Evolutionary conservation across 1,284 basidiomycete species (phyloP).

Genomic region (Fistulinella cinereoalba): DNA sequence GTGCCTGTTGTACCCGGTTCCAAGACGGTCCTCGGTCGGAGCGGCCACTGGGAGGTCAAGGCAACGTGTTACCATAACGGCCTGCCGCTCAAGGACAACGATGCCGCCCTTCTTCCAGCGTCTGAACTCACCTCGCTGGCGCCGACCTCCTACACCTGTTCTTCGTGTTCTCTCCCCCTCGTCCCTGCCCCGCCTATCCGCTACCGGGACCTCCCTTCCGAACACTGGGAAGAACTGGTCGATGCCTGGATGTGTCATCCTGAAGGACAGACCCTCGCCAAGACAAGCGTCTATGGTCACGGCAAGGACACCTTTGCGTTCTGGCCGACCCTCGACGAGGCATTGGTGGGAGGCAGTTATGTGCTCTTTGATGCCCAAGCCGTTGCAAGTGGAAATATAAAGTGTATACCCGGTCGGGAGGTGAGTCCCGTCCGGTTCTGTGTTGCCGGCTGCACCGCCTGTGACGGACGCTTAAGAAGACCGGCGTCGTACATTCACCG

Average conservation of each 20-base stretch:
- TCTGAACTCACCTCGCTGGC: conserved; percentile 51
- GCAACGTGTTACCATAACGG: conserved; percentile 37
- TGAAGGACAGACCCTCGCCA: conserved; percentile 70
- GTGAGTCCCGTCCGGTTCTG: too few relatives aligned
- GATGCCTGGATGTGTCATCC: conserved; percentile 98
- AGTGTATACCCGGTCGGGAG: conserved; percentile 44
- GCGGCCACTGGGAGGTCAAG: conserved; percentile 71
- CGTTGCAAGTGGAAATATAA: conserved; percentile 55
- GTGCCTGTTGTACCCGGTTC: conserved; percentile 58
- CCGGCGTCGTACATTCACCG: conserved; percentile 74
- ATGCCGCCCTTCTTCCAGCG: conserved; percentile 58
- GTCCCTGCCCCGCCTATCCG: conserved; percentile 47
- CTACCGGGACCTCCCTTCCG: conserved; percentile 88
- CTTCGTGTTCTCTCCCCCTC: conserved; percentile 73
- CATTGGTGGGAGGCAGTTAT: conserved; percentile 84
- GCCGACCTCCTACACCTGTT: conserved; percentile 66
- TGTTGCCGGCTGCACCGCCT: too few relatives aligned
- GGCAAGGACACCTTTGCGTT: conserved; percentile 48
- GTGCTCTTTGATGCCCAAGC: conserved; percentile 68
- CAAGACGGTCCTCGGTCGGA: conserved; percentile 53
- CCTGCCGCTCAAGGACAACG: conserved; percentile 16
- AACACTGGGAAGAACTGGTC: conserved; percentile 95
- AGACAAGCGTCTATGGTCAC: conserved; percentile 48
- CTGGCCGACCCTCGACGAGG: conserved; percentile 71
- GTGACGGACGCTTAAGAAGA: conserved; percentile 89